Conservation (phyloP, 2,329 filamentous ascomycete genomes). For the Diaporthe citri region DNA sequence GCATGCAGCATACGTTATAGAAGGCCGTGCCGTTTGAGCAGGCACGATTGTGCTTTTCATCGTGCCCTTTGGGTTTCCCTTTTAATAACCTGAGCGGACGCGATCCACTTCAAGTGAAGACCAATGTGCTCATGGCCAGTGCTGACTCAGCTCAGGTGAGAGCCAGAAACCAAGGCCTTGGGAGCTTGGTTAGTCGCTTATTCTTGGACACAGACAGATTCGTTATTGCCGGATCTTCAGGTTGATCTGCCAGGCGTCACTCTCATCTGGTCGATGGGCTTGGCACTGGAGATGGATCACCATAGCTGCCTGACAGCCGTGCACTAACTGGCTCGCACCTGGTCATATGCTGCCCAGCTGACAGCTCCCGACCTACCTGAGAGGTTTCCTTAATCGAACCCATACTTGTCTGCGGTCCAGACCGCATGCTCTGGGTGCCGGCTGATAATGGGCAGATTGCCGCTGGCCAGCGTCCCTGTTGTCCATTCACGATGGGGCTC, state of each 20-base stretch:
- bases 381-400: neutral
- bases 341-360: neutral
- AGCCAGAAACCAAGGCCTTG: no score
- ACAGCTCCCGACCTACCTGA: neutral
- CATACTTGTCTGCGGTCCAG: neutral
- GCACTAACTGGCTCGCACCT: neutral
- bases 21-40: neutral
- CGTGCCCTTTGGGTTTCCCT: neutral
- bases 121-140: neutral
- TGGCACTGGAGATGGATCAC: conserved; percentile 18
- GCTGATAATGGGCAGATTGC: neutral
- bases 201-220: neutral
- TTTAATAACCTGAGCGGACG: neutral
- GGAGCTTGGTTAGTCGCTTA: neutral
- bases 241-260: conserved; percentile 4
- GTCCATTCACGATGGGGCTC: conserved; percentile 9
- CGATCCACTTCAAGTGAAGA: neutral
- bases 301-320: neutral
- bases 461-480: neutral
- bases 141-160: neutral
- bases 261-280: conserved; percentile 8
- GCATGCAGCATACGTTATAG: neutral
- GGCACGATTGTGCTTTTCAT: neutral
- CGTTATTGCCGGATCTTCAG: neutral
- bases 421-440: neutral